Evolutionary conservation across 192 early-diverging fungal species (phyloP).

Genomic region (Coemansia sp.): DNA sequence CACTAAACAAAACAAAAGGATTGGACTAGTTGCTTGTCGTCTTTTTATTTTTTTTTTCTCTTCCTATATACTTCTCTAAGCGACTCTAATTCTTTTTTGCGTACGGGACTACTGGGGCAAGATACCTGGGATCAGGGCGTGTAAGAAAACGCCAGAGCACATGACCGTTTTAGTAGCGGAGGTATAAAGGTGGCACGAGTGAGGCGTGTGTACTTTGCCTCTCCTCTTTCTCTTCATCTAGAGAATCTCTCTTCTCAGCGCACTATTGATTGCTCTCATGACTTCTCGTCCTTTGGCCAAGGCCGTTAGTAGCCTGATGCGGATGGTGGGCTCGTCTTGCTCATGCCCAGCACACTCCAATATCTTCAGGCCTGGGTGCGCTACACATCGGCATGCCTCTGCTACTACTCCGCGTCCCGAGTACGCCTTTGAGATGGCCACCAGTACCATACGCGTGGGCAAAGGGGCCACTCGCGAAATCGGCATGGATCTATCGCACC

Average conservation of each 20-base stretch:
- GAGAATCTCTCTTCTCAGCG: background rate
- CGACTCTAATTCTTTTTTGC: background rate
- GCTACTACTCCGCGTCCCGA: constrained; percentile 40
- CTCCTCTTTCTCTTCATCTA: background rate
- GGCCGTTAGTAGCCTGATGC: constrained; percentile 51
- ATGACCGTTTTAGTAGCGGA: too few species aligned
- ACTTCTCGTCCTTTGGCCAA: constrained; percentile 27
- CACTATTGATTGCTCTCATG: background rate
- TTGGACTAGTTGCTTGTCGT: background rate
- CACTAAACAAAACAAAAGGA: constrained; percentile 50
- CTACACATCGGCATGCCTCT: constrained; percentile 26
- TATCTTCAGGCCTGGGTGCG: constrained; percentile 17
- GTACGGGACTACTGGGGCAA: too few species aligned
- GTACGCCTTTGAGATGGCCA: constrained; percentile 86
- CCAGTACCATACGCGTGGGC: constrained; percentile 84
- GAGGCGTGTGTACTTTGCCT: background rate
- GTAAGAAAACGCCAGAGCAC: too few species aligned
- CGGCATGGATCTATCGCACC: constrained; percentile 78
- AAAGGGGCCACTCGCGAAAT: constrained; percentile 79
- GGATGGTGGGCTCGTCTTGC: constrained; percentile 51
- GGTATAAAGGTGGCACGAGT: too few species aligned
- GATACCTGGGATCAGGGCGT: too few species aligned
- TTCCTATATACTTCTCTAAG: background rate
- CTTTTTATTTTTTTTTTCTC: background rate
- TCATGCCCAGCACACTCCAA: constrained; percentile 50